phyloP scores from a whole-genome alignment of 441 rosid species.

The Populus hybrid region DNA sequence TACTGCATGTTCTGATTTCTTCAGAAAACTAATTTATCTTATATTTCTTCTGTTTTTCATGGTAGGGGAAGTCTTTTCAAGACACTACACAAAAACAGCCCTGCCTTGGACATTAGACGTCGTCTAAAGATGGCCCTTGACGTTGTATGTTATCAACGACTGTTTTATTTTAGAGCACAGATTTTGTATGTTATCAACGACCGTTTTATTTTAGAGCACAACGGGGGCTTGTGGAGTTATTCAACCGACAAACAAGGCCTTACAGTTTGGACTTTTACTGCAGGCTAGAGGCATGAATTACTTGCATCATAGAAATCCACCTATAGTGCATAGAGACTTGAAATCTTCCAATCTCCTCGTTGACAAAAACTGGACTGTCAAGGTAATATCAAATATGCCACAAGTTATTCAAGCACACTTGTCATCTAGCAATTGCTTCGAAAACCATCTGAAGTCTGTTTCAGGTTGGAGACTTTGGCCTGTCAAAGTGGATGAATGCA shows the following conservation, averaged over 20 bases:
- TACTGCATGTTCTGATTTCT: no score
- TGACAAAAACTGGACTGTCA: constrained; percentile 81
- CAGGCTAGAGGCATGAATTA: constrained; percentile 96
- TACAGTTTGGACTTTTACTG: constrained; percentile 15
- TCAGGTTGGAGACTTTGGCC: constrained; percentile 93
- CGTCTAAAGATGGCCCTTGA: constrained; percentile 83
- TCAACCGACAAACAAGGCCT: constrained; percentile 3
- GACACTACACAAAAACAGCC: constrained; percentile 35
- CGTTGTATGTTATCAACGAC: constrained; percentile 46
- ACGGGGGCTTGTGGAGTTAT: neutral
- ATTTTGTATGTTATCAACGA: neutral
- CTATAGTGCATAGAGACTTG: constrained; percentile 72
- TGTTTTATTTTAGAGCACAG: no score
- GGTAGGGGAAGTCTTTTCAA: no score
- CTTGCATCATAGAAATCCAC: constrained; percentile 79
- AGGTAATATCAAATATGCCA: constrained; percentile 42
- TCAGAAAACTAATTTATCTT: no score
- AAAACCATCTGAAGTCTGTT: neutral
- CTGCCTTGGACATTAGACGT: constrained; percentile 61
- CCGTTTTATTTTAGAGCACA: neutral
- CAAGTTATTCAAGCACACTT: neutral
- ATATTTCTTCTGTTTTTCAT: no score
- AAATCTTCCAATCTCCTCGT: constrained; percentile 90
- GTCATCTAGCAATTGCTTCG: constrained; percentile 3
- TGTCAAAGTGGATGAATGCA: constrained; percentile 77